Percentiles rank a stretch among this genome's conserved stretches.
phyloP scores from a whole-genome alignment of 2,329 filamentous ascomycete species.

The Cladosporium cucumerinum region DNA sequence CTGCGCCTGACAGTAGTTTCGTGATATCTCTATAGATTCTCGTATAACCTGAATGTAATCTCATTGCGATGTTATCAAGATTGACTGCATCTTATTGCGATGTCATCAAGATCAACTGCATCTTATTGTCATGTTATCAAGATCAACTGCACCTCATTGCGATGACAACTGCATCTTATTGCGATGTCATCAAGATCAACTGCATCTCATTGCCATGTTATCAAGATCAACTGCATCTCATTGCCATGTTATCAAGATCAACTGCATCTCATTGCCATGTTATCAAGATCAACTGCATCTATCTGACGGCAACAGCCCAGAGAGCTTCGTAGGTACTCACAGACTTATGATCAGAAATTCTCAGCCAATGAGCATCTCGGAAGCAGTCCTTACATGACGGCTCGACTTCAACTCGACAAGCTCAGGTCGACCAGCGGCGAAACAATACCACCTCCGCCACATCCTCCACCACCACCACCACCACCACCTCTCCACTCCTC shows the following conservation, averaged over 20 bases:
- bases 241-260: too few relatives aligned
- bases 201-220: too few relatives aligned
- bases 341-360: neutral
- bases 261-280: too few relatives aligned
- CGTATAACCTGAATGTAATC: neutral
- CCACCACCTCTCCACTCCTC: conserved; percentile 21
- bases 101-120: too few relatives aligned
- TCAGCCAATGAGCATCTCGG: neutral
- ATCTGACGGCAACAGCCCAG: neutral
- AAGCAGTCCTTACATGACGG: neutral
- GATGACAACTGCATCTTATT: too few relatives aligned
- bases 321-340: neutral
- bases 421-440: conserved; percentile 9
- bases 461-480: conserved; percentile 17
- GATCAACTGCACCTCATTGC: too few relatives aligned
- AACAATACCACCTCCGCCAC: conserved; percentile 9
- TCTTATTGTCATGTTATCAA: too few relatives aligned
- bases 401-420: conserved; percentile 6
- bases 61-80: neutral
- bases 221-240: too few relatives aligned
- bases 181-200: too few relatives aligned
- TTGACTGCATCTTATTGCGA: too few relatives aligned
- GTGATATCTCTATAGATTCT: neutral
- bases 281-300: too few relatives aligned
- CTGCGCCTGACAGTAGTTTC: neutral